Base-by-base conservation (phyloP, 495 filamentous ascomycete species). In the Rostrohypoxylon terebratum region DNA sequence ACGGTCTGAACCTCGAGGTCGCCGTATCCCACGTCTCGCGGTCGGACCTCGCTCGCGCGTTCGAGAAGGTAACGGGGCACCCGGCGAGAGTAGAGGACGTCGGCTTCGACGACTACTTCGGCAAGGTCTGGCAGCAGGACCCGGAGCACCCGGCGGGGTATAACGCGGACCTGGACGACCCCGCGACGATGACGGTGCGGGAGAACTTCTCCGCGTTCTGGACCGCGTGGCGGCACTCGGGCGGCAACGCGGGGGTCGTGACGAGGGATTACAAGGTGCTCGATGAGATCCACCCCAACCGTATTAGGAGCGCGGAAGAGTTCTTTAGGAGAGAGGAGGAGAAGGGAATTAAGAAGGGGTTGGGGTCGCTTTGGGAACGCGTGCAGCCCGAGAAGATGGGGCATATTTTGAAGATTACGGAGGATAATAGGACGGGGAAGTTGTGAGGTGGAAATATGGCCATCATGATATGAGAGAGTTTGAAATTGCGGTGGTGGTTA, bases 191-290 rank as follows among this genome's bases (percentile, higher is more conserved):
- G 81, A 86, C 74, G 0, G 58, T 83, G n/a, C 76, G 74, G 14
- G 54, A 84, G 53, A 90, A 89, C 68, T 90, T 89, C 71, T 79
- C 81, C 0, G 86, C 83, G 4, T 89, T 83, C 59, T 89, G 86
- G 84, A 83, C 79, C 45, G 55, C 79, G 34, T 89, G 79, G 74
- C 78, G 75, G 65, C 54, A 81, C 47, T 82, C 77, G 1, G 83
- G 82, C 0, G 75, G 75, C 0, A 81, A 85, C 13, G 73, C 64
- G 36, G 79, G 81, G 0, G 50, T 87, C 8, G 57, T 86, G 1
- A 71, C 71, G 66, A 80, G 86, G 57, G 83, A 89, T 74, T 88
- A 87, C 62, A 67, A 62, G 21, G 34, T 89, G 21, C 59, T 89
- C 50, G 86, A 88, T 74, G 78, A 84, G 73, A 88, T 90, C 28